phyloP scores from a whole-genome alignment of 2,329 filamentous ascomycete species.

The Pestalotiopsis sp. region DNA sequence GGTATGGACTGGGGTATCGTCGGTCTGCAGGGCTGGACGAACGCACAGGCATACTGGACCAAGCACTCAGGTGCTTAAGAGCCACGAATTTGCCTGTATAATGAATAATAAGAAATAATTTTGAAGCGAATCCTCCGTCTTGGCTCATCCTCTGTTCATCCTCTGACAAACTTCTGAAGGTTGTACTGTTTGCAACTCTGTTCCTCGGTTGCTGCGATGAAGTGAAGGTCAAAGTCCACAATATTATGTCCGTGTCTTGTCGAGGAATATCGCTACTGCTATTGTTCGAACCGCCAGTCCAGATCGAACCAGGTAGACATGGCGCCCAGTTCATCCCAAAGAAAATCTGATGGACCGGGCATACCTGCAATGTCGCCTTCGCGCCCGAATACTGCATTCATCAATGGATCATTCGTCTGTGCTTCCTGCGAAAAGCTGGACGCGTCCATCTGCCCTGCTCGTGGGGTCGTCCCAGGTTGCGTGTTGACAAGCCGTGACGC shows the following conservation, averaged over 20 bases:
- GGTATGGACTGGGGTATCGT: slow-evolving; percentile 16
- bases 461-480: background rate
- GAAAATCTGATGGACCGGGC: background rate
- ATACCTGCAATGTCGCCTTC: background rate
- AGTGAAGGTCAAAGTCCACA: too few species aligned
- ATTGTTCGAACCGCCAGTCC: background rate
- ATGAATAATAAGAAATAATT: background rate
- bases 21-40: slow-evolving; percentile 19
- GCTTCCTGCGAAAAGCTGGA: background rate
- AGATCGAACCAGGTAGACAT: slow-evolving; percentile 5
- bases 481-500: background rate
- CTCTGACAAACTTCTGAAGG: too few species aligned
- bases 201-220: too few species aligned
- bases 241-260: too few species aligned
- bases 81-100: background rate
- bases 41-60: slow-evolving; percentile 10
- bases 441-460: background rate
- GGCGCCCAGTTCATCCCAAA: slow-evolving; percentile 2
- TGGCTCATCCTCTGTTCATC: background rate
- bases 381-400: background rate
- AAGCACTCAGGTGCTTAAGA: slow-evolving; percentile 2
- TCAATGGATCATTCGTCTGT: background rate
- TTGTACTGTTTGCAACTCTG: too few species aligned
- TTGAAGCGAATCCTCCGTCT: background rate
- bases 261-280: background rate